Conservation (phyloP, 352 stramenopile species). For the Globisporangium uncinulatum region DNA sequence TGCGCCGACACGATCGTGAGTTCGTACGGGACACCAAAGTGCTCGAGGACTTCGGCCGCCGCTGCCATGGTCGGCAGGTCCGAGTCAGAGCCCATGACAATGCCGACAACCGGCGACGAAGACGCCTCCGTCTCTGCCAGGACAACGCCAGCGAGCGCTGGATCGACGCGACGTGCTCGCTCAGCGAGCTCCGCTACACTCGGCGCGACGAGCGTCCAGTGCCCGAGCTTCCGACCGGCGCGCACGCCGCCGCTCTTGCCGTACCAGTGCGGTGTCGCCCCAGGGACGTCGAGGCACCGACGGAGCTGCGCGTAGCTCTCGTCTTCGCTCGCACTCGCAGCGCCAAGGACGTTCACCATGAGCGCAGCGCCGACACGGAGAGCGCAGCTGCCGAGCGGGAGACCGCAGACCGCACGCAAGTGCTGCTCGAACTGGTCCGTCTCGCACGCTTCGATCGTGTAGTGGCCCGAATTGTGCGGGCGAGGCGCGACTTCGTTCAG, state of each 20-base stretch:
- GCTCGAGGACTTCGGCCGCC: conserved; percentile 92
- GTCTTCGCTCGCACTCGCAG: conserved; percentile 56
- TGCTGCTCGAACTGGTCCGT: conserved; percentile 99
- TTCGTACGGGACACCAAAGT: conserved; percentile 96
- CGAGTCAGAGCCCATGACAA: conserved; percentile 94
- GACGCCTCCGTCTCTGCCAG: conserved; percentile 19
- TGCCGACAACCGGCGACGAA: conserved; percentile 53
- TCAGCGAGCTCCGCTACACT: conserved; percentile 75
- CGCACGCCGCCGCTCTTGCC: conserved; percentile 87
- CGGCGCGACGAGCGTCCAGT: conserved; percentile 94
- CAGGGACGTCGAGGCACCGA: conserved; percentile 64
- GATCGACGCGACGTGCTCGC: conserved; percentile 58
- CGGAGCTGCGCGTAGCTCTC: conserved; percentile 73
- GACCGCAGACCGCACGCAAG: conserved; percentile 89
- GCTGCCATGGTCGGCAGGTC: conserved; percentile 97
- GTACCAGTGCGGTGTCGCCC: conserved; percentile 95
- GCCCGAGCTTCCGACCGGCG: conserved; percentile 94
- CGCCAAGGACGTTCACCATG: conserved; percentile 92
- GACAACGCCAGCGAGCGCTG: conserved; percentile 33
- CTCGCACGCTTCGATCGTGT: conserved; percentile 98
- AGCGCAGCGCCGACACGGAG: conserved; percentile 86
- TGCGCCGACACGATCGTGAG: conserved; percentile 98
- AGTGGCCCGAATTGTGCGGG: conserved; percentile 99
- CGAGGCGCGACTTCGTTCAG: conserved; percentile 97
- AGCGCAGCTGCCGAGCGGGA: conserved; percentile 92